phyloP scores from a whole-genome alignment of 805 yeast genomes.

The Sungouiella thailandica region DNA sequence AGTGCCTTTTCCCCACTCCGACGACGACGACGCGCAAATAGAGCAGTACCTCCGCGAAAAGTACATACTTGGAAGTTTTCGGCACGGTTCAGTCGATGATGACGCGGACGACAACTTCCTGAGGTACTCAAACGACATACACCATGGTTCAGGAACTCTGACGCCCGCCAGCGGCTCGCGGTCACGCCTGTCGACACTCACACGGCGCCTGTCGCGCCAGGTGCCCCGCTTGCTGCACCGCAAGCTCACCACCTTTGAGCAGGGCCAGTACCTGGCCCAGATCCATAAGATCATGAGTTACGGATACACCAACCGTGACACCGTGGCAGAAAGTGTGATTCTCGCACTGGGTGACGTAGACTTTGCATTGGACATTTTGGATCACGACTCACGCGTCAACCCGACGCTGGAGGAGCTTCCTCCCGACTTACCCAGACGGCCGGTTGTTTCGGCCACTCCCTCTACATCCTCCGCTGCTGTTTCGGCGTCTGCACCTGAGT shows the following conservation, averaged over 20 bases:
- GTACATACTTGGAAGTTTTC: conserved; percentile 59
- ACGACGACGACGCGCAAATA: conserved; percentile 52
- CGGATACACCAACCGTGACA: conserved; percentile 56
- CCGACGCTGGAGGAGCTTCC: conserved; percentile 38
- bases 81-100: conserved; percentile 33
- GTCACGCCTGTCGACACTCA: conserved; percentile 13
- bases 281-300: conserved; percentile 39
- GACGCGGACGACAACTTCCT: conserved; percentile 31
- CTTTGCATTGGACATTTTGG: conserved; percentile 54
- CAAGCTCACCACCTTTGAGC: conserved; percentile 50
- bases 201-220: conserved; percentile 8
- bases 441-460: conserved; percentile 12
- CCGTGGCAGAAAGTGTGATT: conserved; percentile 58
- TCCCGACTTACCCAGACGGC: conserved; percentile 45
- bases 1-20: conserved; percentile 71
- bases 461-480: conserved; percentile 16
- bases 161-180: conserved; percentile 5
- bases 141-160: conserved; percentile 10
- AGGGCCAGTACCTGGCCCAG: conserved; percentile 45
- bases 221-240: conserved; percentile 45
- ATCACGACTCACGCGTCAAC: conserved; percentile 31
- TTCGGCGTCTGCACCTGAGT: too few species aligned
- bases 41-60: conserved; percentile 62
- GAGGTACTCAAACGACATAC: conserved; percentile 21
- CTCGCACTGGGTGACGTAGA: conserved; percentile 56